These are phyloP conservation scores for Penicillium daleae DNA, from an alignment of 495 filamentous ascomycete genomes.

Conservation along the genomic window DNA sequence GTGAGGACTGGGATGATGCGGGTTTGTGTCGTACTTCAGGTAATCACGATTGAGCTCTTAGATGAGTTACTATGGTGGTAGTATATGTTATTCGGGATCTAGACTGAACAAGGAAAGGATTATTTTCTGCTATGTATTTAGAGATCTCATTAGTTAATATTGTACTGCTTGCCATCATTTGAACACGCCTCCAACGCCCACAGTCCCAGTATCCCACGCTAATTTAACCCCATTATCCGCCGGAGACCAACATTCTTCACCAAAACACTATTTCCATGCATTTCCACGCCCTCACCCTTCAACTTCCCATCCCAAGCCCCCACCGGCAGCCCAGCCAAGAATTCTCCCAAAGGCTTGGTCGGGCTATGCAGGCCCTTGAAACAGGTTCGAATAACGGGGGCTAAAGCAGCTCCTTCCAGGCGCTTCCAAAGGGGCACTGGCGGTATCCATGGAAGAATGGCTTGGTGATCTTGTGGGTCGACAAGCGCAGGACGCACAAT, in stretches of 20 bases:
- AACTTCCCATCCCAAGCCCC: conserved; percentile 51
- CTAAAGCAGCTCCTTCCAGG: conserved; percentile 2
- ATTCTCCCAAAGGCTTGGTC: conserved; percentile 43
- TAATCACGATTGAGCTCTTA: background rate
- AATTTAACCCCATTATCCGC: conserved; percentile 21
- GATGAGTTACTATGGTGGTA: background rate
- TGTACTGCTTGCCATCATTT: background rate
- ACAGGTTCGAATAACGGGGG: conserved; percentile 14
- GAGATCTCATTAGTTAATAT: background rate
- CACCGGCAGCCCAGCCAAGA: conserved; percentile 62
- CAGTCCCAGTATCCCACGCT: background rate
- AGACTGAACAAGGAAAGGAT: background rate
- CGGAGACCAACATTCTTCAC: conserved; percentile 24
- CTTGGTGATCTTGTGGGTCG: conserved; percentile 50
- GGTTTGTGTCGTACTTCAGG: conserved; percentile 28
- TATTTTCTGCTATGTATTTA: background rate
- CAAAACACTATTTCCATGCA: conserved; percentile 19
- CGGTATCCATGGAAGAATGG: conserved; percentile 51
- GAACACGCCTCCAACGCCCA: background rate
- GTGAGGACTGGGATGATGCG: conserved; percentile 39
- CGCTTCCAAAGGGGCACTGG: background rate
- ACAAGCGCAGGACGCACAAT: conserved; percentile 59
- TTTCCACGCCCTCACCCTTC: conserved; percentile 45
- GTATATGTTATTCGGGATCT: background rate
- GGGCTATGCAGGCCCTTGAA: conserved; percentile 32